These are phyloP conservation scores for Auriculariales sp. DNA, from an alignment of 768 basidiomycete genomes.

Conservation along the genomic window DNA sequence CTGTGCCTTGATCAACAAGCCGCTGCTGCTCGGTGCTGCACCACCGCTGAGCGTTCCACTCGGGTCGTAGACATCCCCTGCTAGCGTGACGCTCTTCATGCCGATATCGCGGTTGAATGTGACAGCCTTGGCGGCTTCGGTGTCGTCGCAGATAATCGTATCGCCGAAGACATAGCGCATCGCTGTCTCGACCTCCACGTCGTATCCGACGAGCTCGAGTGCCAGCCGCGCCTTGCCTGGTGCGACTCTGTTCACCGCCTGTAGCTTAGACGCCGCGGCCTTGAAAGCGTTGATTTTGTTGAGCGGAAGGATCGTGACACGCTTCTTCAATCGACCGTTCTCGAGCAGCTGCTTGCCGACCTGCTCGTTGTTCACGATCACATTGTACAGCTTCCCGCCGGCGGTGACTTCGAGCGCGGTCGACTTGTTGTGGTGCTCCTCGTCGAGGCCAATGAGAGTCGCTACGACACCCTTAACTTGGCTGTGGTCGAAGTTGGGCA, in stretches of 20 bases:
- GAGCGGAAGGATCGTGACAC: conserved; percentile 87
- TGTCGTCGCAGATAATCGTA: conserved; percentile 81
- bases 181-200: conserved; percentile 68
- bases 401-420: conserved; percentile 90
- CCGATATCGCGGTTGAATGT: conserved; percentile 61
- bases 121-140: conserved; percentile 71
- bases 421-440: conserved; percentile 58
- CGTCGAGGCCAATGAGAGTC: conserved; percentile 63
- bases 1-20: conserved; percentile 70
- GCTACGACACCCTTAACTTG: conserved; percentile 90
- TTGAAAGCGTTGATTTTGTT: conserved; percentile 71
- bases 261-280: conserved; percentile 55
- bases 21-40: conserved; percentile 60
- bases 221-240: conserved; percentile 75
- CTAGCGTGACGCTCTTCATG: conserved; percentile 79
- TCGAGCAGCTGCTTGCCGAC: conserved; percentile 76
- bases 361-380: conserved; percentile 83
- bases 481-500: conserved; percentile 63
- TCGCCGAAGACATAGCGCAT: conserved; percentile 91
- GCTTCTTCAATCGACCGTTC: conserved; percentile 63
- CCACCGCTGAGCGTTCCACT: conserved; percentile 89
- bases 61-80: conserved; percentile 94
- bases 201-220: conserved; percentile 76
- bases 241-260: conserved; percentile 53
- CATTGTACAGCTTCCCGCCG: conserved; percentile 79